Base-by-base conservation (phyloP, 805 yeast species). In the Kazachstania martiniae region DNA sequence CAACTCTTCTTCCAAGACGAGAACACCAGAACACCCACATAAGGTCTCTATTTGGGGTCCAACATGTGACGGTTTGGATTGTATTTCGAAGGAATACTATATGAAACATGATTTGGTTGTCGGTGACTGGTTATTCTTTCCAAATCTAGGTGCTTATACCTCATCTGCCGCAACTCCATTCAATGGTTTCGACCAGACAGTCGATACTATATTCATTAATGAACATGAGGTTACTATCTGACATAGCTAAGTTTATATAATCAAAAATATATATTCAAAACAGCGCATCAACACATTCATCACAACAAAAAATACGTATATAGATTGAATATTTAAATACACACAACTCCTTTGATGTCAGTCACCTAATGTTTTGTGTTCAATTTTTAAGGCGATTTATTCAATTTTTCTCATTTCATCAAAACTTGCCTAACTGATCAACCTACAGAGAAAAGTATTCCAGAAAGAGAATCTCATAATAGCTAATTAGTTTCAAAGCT, bases 61-160 rank as follows among this genome's bases (percentile, higher is more conserved):
- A 28, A 89, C 97, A 13, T 89, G 98, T 62, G 98, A 89, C 59
- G 96, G 96, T 3, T 66, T 89, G 41, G 98, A 89, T 57, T 80
- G 94, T 56, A 73, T 89, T 36, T 56, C 80, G 13, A 55, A 63
- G 29, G 64, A 62, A 23, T 62, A 73, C 38, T 46, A 44, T 22
- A 63, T 89, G 47, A 65, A 76, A 13, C 65, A 69, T 34, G 73
- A 74, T 25, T 74, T 85, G 27, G 63, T 65, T 14, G 78, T 81
- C 27, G 97, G 96, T 7, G 97, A 89, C 56, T 89, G 97, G 97
- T 53, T 89, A 36, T 84, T 76, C 58, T 87, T 89, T 61, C 66
- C 77, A 21, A 66, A 76, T 43, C 57, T 82, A 36, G 98, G 98
- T 12, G 96, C 98, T 13, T 89, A 89, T 61, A 87, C 97, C 7